A percentile compares a stretch with the other conserved stretches of the same genome.
These are phyloP conservation scores for Lathyrus aphaca DNA, from an alignment of 306 rosid species.

Conservation along the genomic window DNA sequence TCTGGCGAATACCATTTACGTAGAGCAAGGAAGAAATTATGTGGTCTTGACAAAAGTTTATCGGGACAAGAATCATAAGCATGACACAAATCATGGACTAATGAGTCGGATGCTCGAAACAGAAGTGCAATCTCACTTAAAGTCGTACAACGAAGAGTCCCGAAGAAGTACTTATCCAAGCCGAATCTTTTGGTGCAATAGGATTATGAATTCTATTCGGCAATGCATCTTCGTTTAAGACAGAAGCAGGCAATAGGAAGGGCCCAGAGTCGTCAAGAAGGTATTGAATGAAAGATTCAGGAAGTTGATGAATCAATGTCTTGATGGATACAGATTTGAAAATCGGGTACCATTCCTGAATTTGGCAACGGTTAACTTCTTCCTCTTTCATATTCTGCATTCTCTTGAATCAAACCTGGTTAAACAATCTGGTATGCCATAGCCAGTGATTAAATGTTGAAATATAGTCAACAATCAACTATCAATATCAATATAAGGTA, in stretches of 20 bases:
- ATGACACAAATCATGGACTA: conserved; percentile 12
- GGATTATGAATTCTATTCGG: conserved; percentile 11
- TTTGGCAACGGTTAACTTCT: conserved; percentile 7
- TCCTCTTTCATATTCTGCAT: conserved; percentile 5
- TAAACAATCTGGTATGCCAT: background rate
- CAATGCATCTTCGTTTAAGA: conserved; percentile 8
- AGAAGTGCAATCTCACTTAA: conserved; percentile 13
- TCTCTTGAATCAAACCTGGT: background rate
- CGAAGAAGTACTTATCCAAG: conserved; percentile 16
- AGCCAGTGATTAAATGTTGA: background rate
- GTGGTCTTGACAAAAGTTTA: background rate
- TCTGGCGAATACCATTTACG: conserved; percentile 19
- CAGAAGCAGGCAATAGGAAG: background rate
- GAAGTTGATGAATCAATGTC: background rate
- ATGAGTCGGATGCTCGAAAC: conserved; percentile 5
- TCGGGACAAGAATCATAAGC: conserved; percentile 11
- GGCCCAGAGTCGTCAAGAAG: background rate
- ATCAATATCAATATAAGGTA: background rate
- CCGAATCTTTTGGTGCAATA: conserved; percentile 15
- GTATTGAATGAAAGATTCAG: conserved; percentile 15
- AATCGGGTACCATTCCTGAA: background rate
- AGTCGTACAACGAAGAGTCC: background rate
- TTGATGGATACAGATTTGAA: conserved; percentile 6
- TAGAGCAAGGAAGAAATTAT: conserved; percentile 14
- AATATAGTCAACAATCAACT: background rate